phyloP scores from a whole-genome alignment of 805 yeast species.

The Candida tibetensis region DNA sequence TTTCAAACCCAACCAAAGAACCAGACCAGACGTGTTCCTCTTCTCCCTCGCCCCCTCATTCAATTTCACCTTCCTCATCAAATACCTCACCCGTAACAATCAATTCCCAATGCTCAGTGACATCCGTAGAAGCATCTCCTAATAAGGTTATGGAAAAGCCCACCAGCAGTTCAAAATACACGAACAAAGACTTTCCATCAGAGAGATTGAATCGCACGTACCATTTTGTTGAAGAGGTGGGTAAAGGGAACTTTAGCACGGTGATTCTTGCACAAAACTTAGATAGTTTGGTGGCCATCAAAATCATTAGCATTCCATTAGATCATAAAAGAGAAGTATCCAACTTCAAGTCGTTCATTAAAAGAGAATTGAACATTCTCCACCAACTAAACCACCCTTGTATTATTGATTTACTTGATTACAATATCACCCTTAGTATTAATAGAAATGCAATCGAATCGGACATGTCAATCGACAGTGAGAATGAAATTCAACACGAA shows the following conservation, averaged over 20 bases:
- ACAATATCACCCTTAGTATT: constrained; percentile 31
- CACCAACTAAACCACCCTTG: constrained; percentile 61
- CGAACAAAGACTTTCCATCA: constrained; percentile 10
- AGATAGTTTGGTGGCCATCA: constrained; percentile 58
- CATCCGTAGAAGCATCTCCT: constrained; percentile 1
- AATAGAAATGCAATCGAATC: constrained; percentile 21
- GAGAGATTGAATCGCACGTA: constrained; percentile 8
- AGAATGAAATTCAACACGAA: constrained; percentile 10
- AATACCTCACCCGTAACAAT: constrained; percentile 1
- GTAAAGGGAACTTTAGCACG: constrained; percentile 66
- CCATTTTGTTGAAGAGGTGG: constrained; percentile 41
- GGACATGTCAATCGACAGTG: constrained; percentile 15
- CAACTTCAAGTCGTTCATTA: constrained; percentile 37
- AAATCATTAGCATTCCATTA: constrained; percentile 49
- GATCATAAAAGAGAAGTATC: constrained; percentile 28
- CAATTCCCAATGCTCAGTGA: not conserved
- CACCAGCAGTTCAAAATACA: constrained; percentile 3
- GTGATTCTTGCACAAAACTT: constrained; percentile 48
- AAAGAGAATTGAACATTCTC: constrained; percentile 70
- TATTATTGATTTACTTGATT: constrained; percentile 60
- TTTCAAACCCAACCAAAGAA: constrained; percentile 20
- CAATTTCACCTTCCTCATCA: constrained; percentile 3
- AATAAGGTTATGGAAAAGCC: not conserved
- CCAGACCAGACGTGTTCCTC: constrained; percentile 1
- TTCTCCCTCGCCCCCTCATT: constrained; percentile 3